Evolutionary conservation across 2,329 filamentous ascomycete genomes (phyloP).

Genomic region (Penicillium capsulatum): DNA sequence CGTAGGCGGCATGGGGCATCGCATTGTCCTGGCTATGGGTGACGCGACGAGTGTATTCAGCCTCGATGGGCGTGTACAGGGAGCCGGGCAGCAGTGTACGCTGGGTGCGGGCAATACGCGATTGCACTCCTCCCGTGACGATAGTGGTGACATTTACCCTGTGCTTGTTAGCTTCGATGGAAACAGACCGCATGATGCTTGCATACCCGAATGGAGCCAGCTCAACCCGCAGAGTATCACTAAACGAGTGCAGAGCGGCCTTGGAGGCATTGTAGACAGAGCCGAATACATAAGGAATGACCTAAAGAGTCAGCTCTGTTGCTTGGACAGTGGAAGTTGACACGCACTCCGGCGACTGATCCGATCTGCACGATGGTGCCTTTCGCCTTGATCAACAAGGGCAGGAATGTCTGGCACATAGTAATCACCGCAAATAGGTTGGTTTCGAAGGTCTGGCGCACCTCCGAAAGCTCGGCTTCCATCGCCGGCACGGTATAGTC

Average conservation of each 20-base stretch:
- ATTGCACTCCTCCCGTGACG: constrained; percentile 59
- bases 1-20: constrained; percentile 53
- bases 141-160: constrained; percentile 52
- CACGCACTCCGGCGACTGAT: constrained; percentile 40
- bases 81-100: constrained; percentile 47
- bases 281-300: constrained; percentile 44
- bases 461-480: constrained; percentile 50
- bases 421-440: constrained; percentile 57
- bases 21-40: constrained; percentile 52
- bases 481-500: constrained; percentile 57
- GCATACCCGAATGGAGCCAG: constrained; percentile 47
- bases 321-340: background rate
- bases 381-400: constrained; percentile 47
- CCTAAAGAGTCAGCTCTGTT: constrained; percentile 16
- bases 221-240: constrained; percentile 56
- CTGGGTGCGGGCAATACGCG: constrained; percentile 53
- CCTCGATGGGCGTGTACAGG: constrained; percentile 51
- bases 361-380: constrained; percentile 47
- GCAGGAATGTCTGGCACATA: constrained; percentile 55
- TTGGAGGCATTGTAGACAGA: constrained; percentile 57
- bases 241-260: constrained; percentile 56
- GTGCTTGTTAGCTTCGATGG: background rate
- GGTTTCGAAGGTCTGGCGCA: constrained; percentile 47
- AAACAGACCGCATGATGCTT: background rate
- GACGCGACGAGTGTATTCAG: constrained; percentile 50